A percentile compares a stretch with the other conserved stretches of the same genome.
These are phyloP conservation scores for Aspergillus flavus DNA, from an alignment of 2,329 filamentous ascomycete species.

Conservation along the genomic window DNA sequence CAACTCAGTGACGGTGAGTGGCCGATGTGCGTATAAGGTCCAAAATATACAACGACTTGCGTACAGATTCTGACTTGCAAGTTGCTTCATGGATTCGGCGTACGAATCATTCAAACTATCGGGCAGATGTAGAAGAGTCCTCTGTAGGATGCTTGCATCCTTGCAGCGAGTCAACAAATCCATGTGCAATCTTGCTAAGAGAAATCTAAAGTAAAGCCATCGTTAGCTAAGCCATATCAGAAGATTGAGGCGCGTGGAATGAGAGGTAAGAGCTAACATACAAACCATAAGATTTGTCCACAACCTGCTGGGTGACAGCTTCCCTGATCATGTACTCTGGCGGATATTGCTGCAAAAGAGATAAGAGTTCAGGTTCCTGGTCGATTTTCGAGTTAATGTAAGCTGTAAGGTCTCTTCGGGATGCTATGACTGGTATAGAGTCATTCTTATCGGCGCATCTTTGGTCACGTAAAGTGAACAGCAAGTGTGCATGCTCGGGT, in stretches of 20 bases:
- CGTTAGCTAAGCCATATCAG: background rate
- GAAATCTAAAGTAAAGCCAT: conserved; percentile 25
- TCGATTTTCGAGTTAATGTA: conserved; percentile 23
- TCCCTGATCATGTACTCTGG: conserved; percentile 12
- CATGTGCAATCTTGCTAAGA: conserved; percentile 32
- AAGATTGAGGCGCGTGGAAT: background rate
- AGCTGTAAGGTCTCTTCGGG: conserved; percentile 21
- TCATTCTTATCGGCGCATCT: conserved; percentile 7
- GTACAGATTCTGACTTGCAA: conserved; percentile 25
- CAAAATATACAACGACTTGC: conserved; percentile 31
- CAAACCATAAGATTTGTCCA: conserved; percentile 31
- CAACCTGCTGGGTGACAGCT: conserved; percentile 21
- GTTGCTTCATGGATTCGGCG: conserved; percentile 32
- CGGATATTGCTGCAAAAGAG: too few relatives aligned
- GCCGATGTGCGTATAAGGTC: conserved; percentile 29
- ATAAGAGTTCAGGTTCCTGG: too few relatives aligned
- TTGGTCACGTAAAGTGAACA: conserved; percentile 33
- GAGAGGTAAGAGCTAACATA: conserved; percentile 16
- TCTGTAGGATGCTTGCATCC: conserved; percentile 24
- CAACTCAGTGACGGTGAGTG: conserved; percentile 30
- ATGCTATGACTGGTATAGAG: conserved; percentile 20
- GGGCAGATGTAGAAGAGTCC: conserved; percentile 28
- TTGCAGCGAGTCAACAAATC: conserved; percentile 29
- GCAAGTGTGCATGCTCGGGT: conserved; percentile 33
- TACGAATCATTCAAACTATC: conserved; percentile 33